These are phyloP conservation scores for Dactylella cylindrospora DNA, from an alignment of 2,329 filamentous ascomycete species.

Conservation along the genomic window DNA sequence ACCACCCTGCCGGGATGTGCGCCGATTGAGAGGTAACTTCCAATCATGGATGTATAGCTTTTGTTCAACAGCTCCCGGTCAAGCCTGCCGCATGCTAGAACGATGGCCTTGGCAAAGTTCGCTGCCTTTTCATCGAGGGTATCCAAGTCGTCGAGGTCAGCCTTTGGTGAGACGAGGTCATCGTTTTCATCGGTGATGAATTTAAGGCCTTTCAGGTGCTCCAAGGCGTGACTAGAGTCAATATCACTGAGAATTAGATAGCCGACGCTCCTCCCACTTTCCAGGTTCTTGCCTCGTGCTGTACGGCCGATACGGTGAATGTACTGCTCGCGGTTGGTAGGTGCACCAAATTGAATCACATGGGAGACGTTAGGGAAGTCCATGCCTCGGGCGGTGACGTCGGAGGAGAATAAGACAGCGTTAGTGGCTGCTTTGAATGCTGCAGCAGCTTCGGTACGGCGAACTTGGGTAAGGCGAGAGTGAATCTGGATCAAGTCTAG, in stretches of 20 bases:
- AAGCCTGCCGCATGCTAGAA: conserved; percentile 13
- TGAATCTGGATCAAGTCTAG: conserved; percentile 67
- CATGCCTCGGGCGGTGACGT: conserved; percentile 80
- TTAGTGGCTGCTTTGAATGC: conserved; percentile 64
- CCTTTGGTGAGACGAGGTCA: conserved; percentile 58
- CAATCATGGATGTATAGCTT: conserved; percentile 2
- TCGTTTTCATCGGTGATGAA: conserved; percentile 10
- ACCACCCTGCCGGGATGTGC: not conserved
- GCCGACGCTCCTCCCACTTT: conserved; percentile 59
- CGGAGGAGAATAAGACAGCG: conserved; percentile 70
- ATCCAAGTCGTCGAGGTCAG: conserved; percentile 52
- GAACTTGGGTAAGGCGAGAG: conserved; percentile 69
- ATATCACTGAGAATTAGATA: conserved; percentile 61
- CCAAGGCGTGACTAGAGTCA: conserved; percentile 58
- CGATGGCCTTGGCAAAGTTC: conserved; percentile 19
- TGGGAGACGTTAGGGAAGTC: conserved; percentile 80
- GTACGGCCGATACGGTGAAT: conserved; percentile 78
- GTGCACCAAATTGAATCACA: conserved; percentile 71
- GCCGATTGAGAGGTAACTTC: conserved; percentile 6
- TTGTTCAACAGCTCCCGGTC: not conserved
- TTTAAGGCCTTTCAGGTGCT: conserved; percentile 60
- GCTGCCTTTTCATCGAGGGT: conserved; percentile 4
- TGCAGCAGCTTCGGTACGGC: conserved; percentile 71
- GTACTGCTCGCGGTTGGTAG: conserved; percentile 68
- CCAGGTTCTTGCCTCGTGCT: conserved; percentile 63